Evolutionary conservation across 208 protist genomes (phyloP).

Genomic region (Leishmania turanica): DNA sequence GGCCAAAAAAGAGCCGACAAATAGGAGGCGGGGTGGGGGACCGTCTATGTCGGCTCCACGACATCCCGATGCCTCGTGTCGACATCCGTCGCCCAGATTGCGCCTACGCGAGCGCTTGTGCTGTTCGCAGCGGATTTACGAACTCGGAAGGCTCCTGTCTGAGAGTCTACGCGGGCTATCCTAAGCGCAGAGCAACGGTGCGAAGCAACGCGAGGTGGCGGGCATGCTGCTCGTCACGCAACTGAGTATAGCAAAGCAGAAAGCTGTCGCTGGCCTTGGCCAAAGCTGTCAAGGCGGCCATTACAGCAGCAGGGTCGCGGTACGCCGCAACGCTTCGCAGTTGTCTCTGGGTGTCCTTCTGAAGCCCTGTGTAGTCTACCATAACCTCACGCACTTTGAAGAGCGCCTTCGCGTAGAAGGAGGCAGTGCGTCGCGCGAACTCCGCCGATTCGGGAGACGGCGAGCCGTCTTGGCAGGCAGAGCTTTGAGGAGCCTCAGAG

Average conservation of each 20-base stretch:
- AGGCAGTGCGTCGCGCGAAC: neutral
- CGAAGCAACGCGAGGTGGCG: neutral
- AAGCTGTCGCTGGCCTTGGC: neutral
- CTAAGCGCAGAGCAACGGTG: neutral
- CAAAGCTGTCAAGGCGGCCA: neutral
- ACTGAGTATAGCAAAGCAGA: neutral
- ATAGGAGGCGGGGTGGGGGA: neutral
- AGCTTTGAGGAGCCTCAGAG: neutral
- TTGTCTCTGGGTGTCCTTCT: slow-evolving; percentile 1
- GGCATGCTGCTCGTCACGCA: neutral
- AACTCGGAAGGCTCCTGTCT: neutral
- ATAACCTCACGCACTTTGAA: neutral
- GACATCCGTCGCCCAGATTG: neutral
- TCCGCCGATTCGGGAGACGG: neutral
- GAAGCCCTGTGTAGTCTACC: slow-evolving; percentile 9
- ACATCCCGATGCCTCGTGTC: neutral
- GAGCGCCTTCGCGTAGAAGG: slow-evolving; percentile 1
- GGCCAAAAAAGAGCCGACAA: neutral
- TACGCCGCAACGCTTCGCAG: neutral
- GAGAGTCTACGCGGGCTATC: neutral
- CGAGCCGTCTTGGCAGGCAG: neutral
- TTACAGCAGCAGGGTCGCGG: neutral
- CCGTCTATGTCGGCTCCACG: neutral
- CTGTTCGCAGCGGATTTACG: too few relatives aligned
- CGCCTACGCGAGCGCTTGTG: neutral